A percentile compares a stretch with the other conserved stretches of the same genome.
Evolutionary conservation across 192 early-diverging fungal species (phyloP).

Genomic region (Backusella morwellensis): DNA sequence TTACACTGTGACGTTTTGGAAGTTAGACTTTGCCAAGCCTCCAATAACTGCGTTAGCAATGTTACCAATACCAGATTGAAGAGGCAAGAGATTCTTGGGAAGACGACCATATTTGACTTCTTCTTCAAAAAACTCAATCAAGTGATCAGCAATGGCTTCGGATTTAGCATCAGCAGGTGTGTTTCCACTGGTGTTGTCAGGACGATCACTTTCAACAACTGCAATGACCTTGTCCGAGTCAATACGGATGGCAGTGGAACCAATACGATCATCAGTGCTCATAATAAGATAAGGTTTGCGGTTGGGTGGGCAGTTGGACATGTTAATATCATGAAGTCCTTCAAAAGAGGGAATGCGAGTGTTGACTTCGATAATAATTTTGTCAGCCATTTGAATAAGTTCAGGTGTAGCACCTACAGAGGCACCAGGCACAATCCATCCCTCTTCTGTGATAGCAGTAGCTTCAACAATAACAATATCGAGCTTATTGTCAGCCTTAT

Average conservation of each 20-base stretch:
- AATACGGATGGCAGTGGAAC: slow-evolving; percentile 32
- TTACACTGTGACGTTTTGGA: slow-evolving; percentile 40
- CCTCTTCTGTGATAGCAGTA: slow-evolving; percentile 40
- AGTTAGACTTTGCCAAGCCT: slow-evolving; percentile 35
- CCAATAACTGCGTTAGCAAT: slow-evolving; percentile 44
- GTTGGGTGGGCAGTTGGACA: slow-evolving; percentile 28
- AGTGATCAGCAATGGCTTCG: slow-evolving; percentile 30
- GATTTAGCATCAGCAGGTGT: slow-evolving; percentile 24
- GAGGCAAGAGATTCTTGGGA: slow-evolving; percentile 31
- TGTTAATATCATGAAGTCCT: slow-evolving; percentile 40
- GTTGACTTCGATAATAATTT: slow-evolving; percentile 41
- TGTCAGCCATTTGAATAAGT: slow-evolving; percentile 37
- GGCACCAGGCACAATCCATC: slow-evolving; percentile 40
- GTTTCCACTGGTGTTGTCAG: slow-evolving; percentile 32
- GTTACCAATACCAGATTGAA: slow-evolving; percentile 44
- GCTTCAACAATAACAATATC: slow-evolving; percentile 40
- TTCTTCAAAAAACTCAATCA: slow-evolving; percentile 41
- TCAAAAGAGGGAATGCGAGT: slow-evolving; percentile 40
- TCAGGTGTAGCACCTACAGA: slow-evolving; percentile 40
- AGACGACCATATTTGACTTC: slow-evolving; percentile 39
- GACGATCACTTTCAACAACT: slow-evolving; percentile 28
- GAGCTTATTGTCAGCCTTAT: slow-evolving; percentile 32
- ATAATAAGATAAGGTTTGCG: slow-evolving; percentile 41
- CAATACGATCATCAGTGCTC: slow-evolving; percentile 36
- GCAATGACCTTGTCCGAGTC: slow-evolving; percentile 39